Evolutionary conservation across 495 filamentous ascomycete species (phyloP).

Genomic region (Lasiosphaeria ovina): DNA sequence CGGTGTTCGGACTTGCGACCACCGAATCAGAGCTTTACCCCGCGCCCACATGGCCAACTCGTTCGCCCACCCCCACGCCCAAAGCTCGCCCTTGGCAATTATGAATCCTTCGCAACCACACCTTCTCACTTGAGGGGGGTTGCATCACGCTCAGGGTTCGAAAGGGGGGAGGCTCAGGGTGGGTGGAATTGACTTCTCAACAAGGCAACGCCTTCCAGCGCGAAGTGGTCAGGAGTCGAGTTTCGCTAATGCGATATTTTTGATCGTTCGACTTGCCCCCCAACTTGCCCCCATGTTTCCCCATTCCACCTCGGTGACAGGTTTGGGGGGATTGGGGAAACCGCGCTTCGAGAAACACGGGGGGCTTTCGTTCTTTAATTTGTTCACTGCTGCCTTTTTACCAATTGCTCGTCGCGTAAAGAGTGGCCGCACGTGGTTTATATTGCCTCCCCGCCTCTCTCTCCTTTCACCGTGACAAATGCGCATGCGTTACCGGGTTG

Average conservation of each 20-base stretch:
- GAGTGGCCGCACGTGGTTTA: not conserved
- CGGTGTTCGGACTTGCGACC: not conserved
- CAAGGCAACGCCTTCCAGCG: not conserved
- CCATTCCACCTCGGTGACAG: not conserved
- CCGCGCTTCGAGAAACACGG: not conserved
- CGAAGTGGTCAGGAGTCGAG: not conserved
- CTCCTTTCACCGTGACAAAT: not conserved
- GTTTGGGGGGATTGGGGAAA: not conserved
- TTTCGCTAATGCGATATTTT: not conserved
- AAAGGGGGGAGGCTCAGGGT: slow-evolving; percentile 4
- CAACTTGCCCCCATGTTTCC: not conserved
- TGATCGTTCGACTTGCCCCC: not conserved
- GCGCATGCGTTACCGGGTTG: not conserved
- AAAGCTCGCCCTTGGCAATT: not conserved
- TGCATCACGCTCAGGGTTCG: slow-evolving; percentile 6
- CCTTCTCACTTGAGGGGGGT: slow-evolving; percentile 6
- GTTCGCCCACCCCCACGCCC: slow-evolving; percentile 5
- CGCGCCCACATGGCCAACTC: slow-evolving; percentile 5
- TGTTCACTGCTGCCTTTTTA: not conserved
- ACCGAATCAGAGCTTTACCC: slow-evolving; percentile 6
- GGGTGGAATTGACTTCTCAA: not conserved
- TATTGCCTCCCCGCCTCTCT: not conserved
- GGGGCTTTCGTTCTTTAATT: not conserved
- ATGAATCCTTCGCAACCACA: slow-evolving; percentile 7
- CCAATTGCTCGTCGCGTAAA: not conserved